Evolutionary conservation across 192 early-diverging fungal species (phyloP).

Genomic region (Diversispora epigaea): DNA sequence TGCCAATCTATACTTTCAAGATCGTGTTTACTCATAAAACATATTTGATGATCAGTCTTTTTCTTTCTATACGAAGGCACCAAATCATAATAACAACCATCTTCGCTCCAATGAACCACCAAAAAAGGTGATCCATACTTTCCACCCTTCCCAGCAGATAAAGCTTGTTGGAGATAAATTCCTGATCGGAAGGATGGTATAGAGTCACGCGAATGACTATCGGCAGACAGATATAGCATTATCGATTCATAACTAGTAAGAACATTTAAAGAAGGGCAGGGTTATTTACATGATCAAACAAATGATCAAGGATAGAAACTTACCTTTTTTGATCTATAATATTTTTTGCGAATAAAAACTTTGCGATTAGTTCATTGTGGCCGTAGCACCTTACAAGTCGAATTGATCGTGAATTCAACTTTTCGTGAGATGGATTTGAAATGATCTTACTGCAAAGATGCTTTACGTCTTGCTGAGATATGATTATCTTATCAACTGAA

Average conservation of each 20-base stretch:
- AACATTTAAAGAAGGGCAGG: no score
- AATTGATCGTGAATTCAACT: background rate
- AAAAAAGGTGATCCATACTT: background rate
- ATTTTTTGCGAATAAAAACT: conserved; percentile 10
- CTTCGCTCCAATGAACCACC: conserved; percentile 30
- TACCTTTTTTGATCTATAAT: conserved; percentile 26
- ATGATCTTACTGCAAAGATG: conserved; percentile 20
- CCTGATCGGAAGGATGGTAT: background rate
- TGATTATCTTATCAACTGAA: conserved; percentile 25
- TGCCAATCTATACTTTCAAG: conserved; percentile 21
- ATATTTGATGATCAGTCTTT: conserved; percentile 29
- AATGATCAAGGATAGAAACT: background rate
- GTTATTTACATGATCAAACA: no score
- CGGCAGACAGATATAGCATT: background rate
- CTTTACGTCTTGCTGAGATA: conserved; percentile 8
- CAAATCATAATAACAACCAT: conserved; percentile 32
- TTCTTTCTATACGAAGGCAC: conserved; percentile 30
- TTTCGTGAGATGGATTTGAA: conserved; percentile 16
- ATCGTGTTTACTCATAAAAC: conserved; percentile 12
- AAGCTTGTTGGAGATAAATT: conserved; percentile 9
- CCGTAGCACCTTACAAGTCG: conserved; percentile 24
- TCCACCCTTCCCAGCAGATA: background rate
- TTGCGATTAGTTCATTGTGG: conserved; percentile 20
- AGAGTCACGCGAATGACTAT: background rate
- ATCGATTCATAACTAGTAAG: no score